Evolutionary conservation across 2,329 filamentous ascomycete species (phyloP), one percentile per base, ranked within the genome.

Genomic region (Neobulgaria alba): DNA sequence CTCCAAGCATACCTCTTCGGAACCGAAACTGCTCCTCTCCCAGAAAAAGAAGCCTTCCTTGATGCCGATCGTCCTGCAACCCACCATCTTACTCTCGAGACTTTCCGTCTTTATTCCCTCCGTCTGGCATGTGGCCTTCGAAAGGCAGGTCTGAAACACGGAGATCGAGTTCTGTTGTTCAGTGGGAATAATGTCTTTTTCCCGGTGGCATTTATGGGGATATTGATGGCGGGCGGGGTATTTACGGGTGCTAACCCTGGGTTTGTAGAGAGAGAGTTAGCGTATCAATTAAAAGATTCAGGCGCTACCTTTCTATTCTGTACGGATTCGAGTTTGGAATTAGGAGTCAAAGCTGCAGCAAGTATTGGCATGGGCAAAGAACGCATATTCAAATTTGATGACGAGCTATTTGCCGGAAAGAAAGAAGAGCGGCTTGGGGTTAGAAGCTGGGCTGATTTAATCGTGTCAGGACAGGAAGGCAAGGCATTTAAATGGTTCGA

Each of bases 221-320:
- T 83, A 15, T 68, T 87, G 37, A 87, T 87, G 76, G 82, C 85
- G 0, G 83, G 83, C 3, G 83, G 82, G 2, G 66, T 90, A 39
- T 90, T 90, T 63, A 83, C 79, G 0, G 85, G 83, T 18, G 82
- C 82, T 1, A 87, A 86, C 46, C 82, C 82, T 0, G 70, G 68
- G 4, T 87, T 78, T 51, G 78, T 85, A 0, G 66, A 75, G 0
- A 67, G 82, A 15, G 85, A 92, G 61, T 62, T 93, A 33, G 81
- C 78, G 5, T 82, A 85, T 59, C 86, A 92, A 60, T 66, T 92
- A 26, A 68, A 74, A 36, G 82, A 90, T 58, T 81, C 79, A 41
- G 79, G 73, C 0, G 79, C 85, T 0, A 71, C 61, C 5, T 81
- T 83, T 54, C 62, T 92, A 42, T 63, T 92, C 39, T 73, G 75